These are phyloP conservation scores for Termitomyces sp. DNA, from an alignment of 768 basidiomycete species.

Conservation along the genomic window DNA sequence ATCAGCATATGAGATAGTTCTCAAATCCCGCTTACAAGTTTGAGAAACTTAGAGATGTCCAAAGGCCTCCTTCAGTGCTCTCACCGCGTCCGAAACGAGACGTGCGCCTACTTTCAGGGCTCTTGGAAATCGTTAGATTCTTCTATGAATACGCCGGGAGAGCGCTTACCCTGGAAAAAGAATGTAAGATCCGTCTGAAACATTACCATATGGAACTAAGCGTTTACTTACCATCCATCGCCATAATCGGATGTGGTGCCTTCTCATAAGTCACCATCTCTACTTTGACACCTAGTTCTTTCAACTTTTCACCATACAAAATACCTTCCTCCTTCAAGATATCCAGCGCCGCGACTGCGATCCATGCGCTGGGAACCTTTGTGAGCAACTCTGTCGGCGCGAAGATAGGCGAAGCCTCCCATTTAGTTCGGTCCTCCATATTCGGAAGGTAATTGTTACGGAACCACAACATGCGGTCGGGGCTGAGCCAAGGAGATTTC, in stretches of 20 bases:
- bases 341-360: slow-evolving; percentile 62
- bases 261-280: slow-evolving; percentile 54
- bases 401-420: slow-evolving; percentile 70
- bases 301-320: slow-evolving; percentile 55
- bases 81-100: slow-evolving; percentile 11
- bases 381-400: slow-evolving; percentile 51
- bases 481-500: slow-evolving; percentile 54
- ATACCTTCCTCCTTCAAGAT: slow-evolving; percentile 65
- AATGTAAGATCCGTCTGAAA: neutral
- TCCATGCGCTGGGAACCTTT: slow-evolving; percentile 53
- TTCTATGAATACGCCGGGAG: neutral
- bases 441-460: slow-evolving; percentile 63
- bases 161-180: slow-evolving; percentile 1
- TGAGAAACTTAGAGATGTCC: neutral
- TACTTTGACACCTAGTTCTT: slow-evolving; percentile 44
- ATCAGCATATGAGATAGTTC: neutral
- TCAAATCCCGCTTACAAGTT: neutral
- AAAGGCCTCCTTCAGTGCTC: neutral
- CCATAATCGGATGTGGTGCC: slow-evolving; percentile 70
- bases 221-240: slow-evolving; percentile 58
- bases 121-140: neutral
- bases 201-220: neutral
- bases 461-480: slow-evolving; percentile 73
- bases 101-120: slow-evolving; percentile 8
- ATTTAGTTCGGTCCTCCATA: slow-evolving; percentile 50